Percentiles rank a stretch among this genome's conserved stretches.
Evolutionary conservation across 1,139 yeast genomes (phyloP).

Genomic region (Yamadazyma spencermartinsiae): DNA sequence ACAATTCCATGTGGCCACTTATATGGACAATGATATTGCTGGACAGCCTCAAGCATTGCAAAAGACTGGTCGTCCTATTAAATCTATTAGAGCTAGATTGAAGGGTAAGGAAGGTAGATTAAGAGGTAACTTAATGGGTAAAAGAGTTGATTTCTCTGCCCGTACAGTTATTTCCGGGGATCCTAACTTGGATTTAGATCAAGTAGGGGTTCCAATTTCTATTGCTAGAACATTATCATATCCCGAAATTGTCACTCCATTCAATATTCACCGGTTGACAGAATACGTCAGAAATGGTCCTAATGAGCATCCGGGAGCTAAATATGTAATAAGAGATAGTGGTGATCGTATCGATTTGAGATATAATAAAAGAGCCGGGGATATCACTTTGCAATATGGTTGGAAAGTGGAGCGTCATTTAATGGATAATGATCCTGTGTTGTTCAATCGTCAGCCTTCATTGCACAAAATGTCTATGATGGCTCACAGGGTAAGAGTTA

Average conservation of each 20-base stretch:
- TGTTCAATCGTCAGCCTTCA: constrained; percentile 98
- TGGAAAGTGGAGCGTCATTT: constrained; percentile 99
- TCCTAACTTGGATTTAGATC: constrained; percentile 95
- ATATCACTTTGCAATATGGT: constrained; percentile 94
- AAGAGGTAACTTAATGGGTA: constrained; percentile 98
- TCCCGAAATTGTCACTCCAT: constrained; percentile 97
- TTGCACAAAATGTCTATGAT: constrained; percentile 99
- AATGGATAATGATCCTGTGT: constrained; percentile 95
- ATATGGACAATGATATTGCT: constrained; percentile 99
- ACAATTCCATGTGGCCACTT: constrained; percentile 98
- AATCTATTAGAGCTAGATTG: constrained; percentile 95
- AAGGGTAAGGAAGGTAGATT: constrained; percentile 99
- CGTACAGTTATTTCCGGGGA: constrained; percentile 99
- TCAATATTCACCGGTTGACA: constrained; percentile 89
- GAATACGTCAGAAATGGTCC: constrained; percentile 97
- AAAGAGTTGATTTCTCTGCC: constrained; percentile 98
- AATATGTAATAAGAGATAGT: constrained; percentile 94
- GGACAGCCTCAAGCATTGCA: constrained; percentile 99
- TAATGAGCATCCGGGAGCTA: constrained; percentile 99
- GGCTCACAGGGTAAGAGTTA: constrained; percentile 99
- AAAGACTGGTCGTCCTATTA: constrained; percentile 97
- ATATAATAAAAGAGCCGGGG: constrained; percentile 98
- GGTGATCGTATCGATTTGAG: constrained; percentile 98
- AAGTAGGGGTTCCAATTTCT: constrained; percentile 97
- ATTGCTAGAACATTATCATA: constrained; percentile 94